Evolutionary conservation across 129 eudicot species (phyloP), one percentile per base, ranked within the genome.

Genomic region (Centaurea solstitialis): DNA sequence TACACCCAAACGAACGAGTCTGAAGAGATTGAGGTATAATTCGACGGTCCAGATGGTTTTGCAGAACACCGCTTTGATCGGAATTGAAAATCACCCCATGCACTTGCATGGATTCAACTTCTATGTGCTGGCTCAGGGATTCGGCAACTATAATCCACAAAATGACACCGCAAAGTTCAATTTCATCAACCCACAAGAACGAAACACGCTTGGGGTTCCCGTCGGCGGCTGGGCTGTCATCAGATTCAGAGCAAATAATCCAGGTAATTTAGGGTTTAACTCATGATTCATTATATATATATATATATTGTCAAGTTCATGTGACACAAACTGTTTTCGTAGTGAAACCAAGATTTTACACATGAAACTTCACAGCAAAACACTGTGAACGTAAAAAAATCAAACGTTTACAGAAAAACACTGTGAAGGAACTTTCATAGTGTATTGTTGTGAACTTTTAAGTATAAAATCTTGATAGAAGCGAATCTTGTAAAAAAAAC

Each of bases 31-130:
- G 3, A 93, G 83, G 80, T 93, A 41, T 75, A 89, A 91, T 68
- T 30, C 98, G 1, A 87, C 91, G 43, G 93, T 93, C 10, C 87
- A 93, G 86, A 73, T 93, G 12, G 92, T 93, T 81, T 6, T 93
- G 0, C 98, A 93, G 73, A 89, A 89, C 69, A 93, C 98, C 0
- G 94, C 96, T 17, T 40, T 91, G 17, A 20, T 93, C 0, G 91
- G 91, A 7, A 7, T 87, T 0, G 98, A 93, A 64, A 85, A 87
- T 53, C 98, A 93, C 53, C 98, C 98, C 2, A 92, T 92, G 62
- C 97, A 93, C 47, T 68, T 93, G 76, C 98, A 93, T 79, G 97
- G 98, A 28, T 85, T 86, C 75, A 91, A 91, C 59, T 93, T 93
- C 70, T 77, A 87, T 30, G 88, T 93, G 0, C 43, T 93, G 87